Base-by-base conservation (phyloP, 768 basidiomycete species). In the Imleria badia region DNA sequence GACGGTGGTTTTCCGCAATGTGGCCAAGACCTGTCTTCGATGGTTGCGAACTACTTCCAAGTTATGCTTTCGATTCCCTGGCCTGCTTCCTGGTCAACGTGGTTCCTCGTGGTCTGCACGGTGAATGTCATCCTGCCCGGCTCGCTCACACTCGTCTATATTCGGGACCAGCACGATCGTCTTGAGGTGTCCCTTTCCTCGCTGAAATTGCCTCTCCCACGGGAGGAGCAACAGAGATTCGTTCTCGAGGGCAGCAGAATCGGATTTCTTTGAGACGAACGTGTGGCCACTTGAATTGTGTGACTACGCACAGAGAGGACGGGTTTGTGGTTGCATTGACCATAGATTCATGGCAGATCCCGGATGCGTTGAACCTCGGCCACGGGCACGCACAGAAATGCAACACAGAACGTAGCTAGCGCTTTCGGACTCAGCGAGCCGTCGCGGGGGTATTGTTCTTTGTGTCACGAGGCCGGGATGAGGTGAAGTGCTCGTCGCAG, bases 161-260 rank as follows among this genome's bases (percentile, higher is more conserved):
- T 54, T 57, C 36, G 61, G 50, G 58, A 41, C 29, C 35, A 40
- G 53, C 51, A 55, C 51, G 41, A 5, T 30, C 4, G 26, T 59
- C 54, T 57, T 48, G 59, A 56, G 47, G 55, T 42, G 38, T 60
- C 48, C 60, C 48, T 47, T 56, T 57, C 51, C 56, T 59, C 33
- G 60, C 61, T 72, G 73, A 72, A 75, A 68, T 79, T 79, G 72
- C 56, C 65, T 60, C 61, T 75, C 69, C 75, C 62, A 36, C 62
- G 77, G 78, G 78, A 73, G 63, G 66, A 70, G 61, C 70, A 79
- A 78, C 65, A 82, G 80, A 81, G 81, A 79, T 77, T 81, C 67
- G 79, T 75, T 79, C 82, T 83, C 81, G 76, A 76, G 73, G 69
- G 66, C 73, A 69, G 65, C 52, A 56, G 54, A 54, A 59, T 60